Conservation (phyloP, 2,329 filamentous ascomycete species). For the Didymella pinodella region DNA sequence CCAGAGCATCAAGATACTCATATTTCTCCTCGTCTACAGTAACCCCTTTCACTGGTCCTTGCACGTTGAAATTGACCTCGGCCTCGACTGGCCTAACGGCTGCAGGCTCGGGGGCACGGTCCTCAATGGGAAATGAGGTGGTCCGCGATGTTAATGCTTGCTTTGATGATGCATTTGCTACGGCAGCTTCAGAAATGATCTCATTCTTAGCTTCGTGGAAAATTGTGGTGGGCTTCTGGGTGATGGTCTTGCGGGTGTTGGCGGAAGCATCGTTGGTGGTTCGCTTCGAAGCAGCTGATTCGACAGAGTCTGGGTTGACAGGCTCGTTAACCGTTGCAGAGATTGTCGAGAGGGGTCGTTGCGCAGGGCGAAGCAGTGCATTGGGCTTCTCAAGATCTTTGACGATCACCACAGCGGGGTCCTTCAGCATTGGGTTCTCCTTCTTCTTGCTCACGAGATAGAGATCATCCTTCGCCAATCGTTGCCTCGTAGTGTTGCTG, state of each 20-base stretch:
- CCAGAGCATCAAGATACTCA: slow-evolving; percentile 50
- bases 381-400: slow-evolving; percentile 55
- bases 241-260: slow-evolving; percentile 56
- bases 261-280: slow-evolving; percentile 39
- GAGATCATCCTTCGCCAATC: slow-evolving; percentile 63
- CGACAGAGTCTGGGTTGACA: slow-evolving; percentile 26
- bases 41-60: slow-evolving; percentile 25
- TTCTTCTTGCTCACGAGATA: slow-evolving; percentile 55
- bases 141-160: slow-evolving; percentile 33
- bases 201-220: slow-evolving; percentile 59
- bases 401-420: slow-evolving; percentile 35
- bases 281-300: slow-evolving; percentile 35
- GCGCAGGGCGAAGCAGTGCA: slow-evolving; percentile 65
- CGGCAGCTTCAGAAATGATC: slow-evolving; percentile 23
- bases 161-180: slow-evolving; percentile 33
- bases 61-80: slow-evolving; percentile 8
- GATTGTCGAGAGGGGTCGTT: slow-evolving; percentile 59
- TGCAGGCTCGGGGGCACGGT: slow-evolving; percentile 32
- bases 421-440: slow-evolving; percentile 47
- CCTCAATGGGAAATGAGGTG: slow-evolving; percentile 35
- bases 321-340: slow-evolving; percentile 32
- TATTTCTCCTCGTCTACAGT: slow-evolving; percentile 39
- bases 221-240: slow-evolving; percentile 62
- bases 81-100: slow-evolving; percentile 28
- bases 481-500: slow-evolving; percentile 68